These are phyloP conservation scores for Lipomyces chichibuensis DNA, from an alignment of 805 yeast genomes.

Conservation along the genomic window DNA sequence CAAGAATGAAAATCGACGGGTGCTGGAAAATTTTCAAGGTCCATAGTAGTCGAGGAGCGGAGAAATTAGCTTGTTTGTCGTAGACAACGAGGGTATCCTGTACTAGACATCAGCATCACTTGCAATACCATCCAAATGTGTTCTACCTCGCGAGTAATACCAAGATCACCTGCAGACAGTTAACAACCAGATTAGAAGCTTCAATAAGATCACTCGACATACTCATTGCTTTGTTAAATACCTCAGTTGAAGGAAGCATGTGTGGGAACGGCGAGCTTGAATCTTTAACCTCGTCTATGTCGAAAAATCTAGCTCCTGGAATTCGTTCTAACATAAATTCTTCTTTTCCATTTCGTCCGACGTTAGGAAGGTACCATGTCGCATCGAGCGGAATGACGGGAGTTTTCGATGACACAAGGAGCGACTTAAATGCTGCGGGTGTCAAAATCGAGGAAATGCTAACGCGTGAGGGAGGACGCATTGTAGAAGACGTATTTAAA, in stretches of 20 bases:
- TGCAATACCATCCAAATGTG: not conserved
- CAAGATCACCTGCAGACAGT: slow-evolving; percentile 53
- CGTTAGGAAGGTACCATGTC: slow-evolving; percentile 90
- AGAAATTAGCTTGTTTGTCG: slow-evolving; percentile 81
- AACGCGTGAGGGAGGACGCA: slow-evolving; percentile 17
- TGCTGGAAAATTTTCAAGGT: slow-evolving; percentile 82
- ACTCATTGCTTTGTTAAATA: slow-evolving; percentile 55
- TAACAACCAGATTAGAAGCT: not conserved
- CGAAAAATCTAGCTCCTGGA: slow-evolving; percentile 71
- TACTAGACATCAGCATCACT: not conserved
- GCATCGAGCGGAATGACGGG: slow-evolving; percentile 70
- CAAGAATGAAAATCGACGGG: slow-evolving; percentile 64
- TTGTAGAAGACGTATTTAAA: not conserved
- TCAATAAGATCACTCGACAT: not conserved
- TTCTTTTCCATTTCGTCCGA: slow-evolving; percentile 58
- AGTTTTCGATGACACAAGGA: slow-evolving; percentile 16
- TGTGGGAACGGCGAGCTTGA: slow-evolving; percentile 73
- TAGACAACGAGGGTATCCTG: slow-evolving; percentile 72
- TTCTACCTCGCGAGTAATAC: slow-evolving; percentile 48
- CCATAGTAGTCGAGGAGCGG: slow-evolving; percentile 93
- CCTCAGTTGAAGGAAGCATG: slow-evolving; percentile 72
- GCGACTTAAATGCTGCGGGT: slow-evolving; percentile 21
- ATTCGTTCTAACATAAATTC: slow-evolving; percentile 65
- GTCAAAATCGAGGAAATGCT: slow-evolving; percentile 16
- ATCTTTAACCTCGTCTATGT: slow-evolving; percentile 71